Base-by-base conservation (phyloP, 2,329 filamentous ascomycete species). In the Trichoderma afroharzianum region DNA sequence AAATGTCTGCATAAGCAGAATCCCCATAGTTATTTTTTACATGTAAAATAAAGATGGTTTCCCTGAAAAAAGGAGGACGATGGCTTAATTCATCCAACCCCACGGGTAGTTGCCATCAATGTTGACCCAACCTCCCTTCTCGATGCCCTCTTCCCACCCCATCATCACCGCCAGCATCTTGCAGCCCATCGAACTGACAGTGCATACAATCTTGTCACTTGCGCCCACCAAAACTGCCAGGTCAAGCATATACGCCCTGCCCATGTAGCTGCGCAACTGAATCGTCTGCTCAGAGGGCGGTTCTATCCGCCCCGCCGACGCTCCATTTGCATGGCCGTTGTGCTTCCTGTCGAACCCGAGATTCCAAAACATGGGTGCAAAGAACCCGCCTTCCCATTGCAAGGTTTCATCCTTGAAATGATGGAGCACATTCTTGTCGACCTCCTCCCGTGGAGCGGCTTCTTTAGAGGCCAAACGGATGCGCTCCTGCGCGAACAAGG, bases 371-470 rank as follows among this genome's bases (percentile, higher is more conserved):
- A 96, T 91, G 76, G 89, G 88, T 15, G 88, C 87, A 81, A 92
- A 97, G 84, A 97, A 97, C 1, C 94, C 94, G 21, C 94, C 93
- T 79, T 97, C 93, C 93, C 93, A 97, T 33, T 93, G 94, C 53
- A 93, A 90, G 1, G 90, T 88, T 78, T 94, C 91, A 72, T 94
- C 92, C 43, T 92, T 86, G 78, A 92, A 93, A 75, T 88, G 88
- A 74, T 87, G 86, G 78, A 92, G 88, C 7, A 86, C 83, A 12
- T 82, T 81, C 28, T 81, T 81, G 72, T 88, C 82, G 3, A 81
- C 78, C 57, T 79, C 81, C 71, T 78, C 81, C 74, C 80, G 80
- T 76, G 83, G 76, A 43, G 83, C 79, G 26, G 82, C 81, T 32
- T 83, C 79, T 78, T 92, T 93, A 64, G 88, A 90, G 9, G 93